Evolutionary conservation across 345 rosid genomes (phyloP), one percentile per base, ranked within the genome.

Genomic region (Populus euphratica): DNA sequence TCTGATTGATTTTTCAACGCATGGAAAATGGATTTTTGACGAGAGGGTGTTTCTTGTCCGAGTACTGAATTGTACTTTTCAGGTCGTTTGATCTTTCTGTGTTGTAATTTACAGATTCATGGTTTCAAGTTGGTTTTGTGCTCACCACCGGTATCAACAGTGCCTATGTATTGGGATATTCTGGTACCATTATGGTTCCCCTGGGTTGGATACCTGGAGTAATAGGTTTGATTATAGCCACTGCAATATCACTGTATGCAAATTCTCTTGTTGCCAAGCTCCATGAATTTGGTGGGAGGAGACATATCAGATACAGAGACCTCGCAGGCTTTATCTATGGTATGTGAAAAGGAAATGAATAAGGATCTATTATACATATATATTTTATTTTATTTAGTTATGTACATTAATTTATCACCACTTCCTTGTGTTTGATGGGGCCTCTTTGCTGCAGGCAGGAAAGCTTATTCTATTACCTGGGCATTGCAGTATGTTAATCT

Each of bases 301-400:
- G 98, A 86, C 99, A 92, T 79, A 96, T 93, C 83, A 86, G 99
- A 70, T 93, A 93, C 74, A 88, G 98, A 84, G 98, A 96, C 81
- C 94, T 96, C 7, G 98, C 97, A 17, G 96, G 94, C 44, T 84
- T 80, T 77, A 75, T 93, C 29, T 96, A 93, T 67, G 96, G 98
- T 93, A 86, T 29, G 77, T 49, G 44, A 35, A 14, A 63, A 14
- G 27, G 5, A 17, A 63, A 14, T 33, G 36, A 36, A 52, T 14
- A 50, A 74, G 25, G 33, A 43, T 59, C n/a, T 38, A 36, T 17
- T 27, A 41, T 27, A 72, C 38, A 0, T 38, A 1, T 38, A 0
- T 38, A 1, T 38, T 68, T 31, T 35, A 61, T n/a, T 61, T 66
- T 8, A 31, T 25, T 63, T 63, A 29, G 16, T 29, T n/a, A 41